Evolutionary conservation across 83 land plant genomes (phyloP), one percentile per base, ranked within the genome.

Genomic region (Larix sibirica): DNA sequence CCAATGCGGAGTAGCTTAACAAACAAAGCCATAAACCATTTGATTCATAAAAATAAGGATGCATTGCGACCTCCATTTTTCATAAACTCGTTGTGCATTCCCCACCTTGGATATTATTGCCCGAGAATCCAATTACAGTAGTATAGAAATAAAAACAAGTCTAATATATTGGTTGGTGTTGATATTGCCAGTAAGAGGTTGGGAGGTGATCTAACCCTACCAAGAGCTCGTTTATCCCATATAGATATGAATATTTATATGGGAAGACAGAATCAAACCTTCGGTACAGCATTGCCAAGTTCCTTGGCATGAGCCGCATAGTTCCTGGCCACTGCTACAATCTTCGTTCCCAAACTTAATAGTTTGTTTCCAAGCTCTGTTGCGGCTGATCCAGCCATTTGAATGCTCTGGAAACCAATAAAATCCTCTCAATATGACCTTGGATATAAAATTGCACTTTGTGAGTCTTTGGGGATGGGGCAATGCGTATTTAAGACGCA

Each of bases 281-380:
- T 92, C 80, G 95, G 95, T n/a, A 92, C 90, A 75, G 98, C 98
- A 87, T 92, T 92, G 83, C 99, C 99, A 79, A 97, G 95, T 69
- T 97, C 99, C 81, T 94, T 94, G 89, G 99, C 99, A 69, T 97
- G 99, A 28, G 99, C 99, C 17, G 95, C 99, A 84, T 97, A 97
- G 83, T 97, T 97, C 7, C 99, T 85, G 77, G 98, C 99, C 71
- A 97, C 96, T 79, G 94, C 98, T 76, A 97, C 86, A 88, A 97
- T 95, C 90, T 97, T 97, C 9, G 99, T 94, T 20, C 99, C 95
- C 47, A 85, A 58, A 60, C 70, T 56, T 62, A 95, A 81, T 4
- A 97, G 90, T 83, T 88, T 90, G 23, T n/a, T 42, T 50, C 56
- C 56, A 50, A 50, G 56, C 13, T 50, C 2, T 50, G 56, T 50